phyloP scores from a whole-genome alignment of 2,329 filamentous ascomycete genomes.

The Tolypocladium nubicola region DNA sequence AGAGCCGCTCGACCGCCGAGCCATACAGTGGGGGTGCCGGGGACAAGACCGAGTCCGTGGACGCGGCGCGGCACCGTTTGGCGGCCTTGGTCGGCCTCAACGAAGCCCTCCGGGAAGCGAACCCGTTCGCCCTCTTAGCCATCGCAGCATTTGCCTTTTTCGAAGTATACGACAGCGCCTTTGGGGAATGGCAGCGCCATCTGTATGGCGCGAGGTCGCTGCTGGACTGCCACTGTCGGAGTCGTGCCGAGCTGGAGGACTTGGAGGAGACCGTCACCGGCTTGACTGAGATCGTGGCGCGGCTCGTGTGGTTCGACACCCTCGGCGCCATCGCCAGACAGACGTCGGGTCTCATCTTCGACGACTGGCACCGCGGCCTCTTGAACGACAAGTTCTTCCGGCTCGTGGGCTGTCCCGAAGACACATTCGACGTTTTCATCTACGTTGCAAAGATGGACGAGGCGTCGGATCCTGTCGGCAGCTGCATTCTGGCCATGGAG shows the following conservation, averaged over 20 bases:
- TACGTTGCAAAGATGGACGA: constrained; percentile 15
- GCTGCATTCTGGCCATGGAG: constrained; percentile 14
- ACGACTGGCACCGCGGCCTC: constrained; percentile 27
- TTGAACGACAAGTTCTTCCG: constrained; percentile 22
- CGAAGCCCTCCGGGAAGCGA: constrained; percentile 24
- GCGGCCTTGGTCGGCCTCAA: constrained; percentile 25
- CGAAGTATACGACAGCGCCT: constrained; percentile 29
- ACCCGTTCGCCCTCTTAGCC: constrained; percentile 29
- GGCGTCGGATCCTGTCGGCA: constrained; percentile 4
- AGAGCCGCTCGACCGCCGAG: constrained; percentile 2
- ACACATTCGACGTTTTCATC: constrained; percentile 25
- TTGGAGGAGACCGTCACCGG: constrained; percentile 22
- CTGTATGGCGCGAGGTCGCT: constrained; percentile 27
- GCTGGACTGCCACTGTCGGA: constrained; percentile 27
- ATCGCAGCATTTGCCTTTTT: constrained; percentile 33
- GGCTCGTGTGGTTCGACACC: constrained; percentile 30
- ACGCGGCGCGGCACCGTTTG: constrained; percentile 14
- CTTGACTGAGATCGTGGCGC: constrained; percentile 24
- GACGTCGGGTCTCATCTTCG: constrained; percentile 20
- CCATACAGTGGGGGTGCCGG: not conserved
- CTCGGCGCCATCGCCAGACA: constrained; percentile 16
- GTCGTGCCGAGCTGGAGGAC: constrained; percentile 19
- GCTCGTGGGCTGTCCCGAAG: constrained; percentile 24
- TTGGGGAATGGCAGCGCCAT: constrained; percentile 27
- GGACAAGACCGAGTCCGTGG: constrained; percentile 6